A percentile compares a stretch with the other conserved stretches of the same genome.
Evolutionary conservation across 495 filamentous ascomycete species (phyloP).

Genomic region (Neurospora sp.): DNA sequence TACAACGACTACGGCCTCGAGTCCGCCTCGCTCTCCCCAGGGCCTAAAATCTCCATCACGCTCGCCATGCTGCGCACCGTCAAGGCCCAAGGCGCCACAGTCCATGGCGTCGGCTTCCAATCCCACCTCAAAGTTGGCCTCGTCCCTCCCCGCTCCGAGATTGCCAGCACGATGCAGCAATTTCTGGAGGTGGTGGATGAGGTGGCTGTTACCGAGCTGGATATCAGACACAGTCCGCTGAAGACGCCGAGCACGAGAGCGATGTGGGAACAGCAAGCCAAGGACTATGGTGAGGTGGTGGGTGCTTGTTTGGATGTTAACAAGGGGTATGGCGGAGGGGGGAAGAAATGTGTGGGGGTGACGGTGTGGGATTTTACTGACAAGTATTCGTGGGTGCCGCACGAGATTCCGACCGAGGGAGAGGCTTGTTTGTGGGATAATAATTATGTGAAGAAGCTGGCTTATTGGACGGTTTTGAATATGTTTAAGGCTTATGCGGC

Average conservation of each 20-base stretch:
- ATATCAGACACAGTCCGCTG: conserved; percentile 38
- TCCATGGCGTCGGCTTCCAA: conserved; percentile 49
- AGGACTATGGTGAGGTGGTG: conserved; percentile 41
- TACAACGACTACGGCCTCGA: conserved; percentile 60
- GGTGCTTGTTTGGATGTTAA: conserved; percentile 36
- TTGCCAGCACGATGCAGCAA: conserved; percentile 25
- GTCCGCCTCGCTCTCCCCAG: conserved; percentile 23
- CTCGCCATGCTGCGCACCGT: conserved; percentile 34
- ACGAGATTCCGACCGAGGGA: conserved; percentile 39
- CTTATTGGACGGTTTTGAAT: conserved; percentile 27
- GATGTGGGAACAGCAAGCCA: conserved; percentile 37
- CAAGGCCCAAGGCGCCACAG: conserved; percentile 31
- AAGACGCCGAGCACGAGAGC: conserved; percentile 18
- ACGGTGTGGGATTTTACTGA: conserved; percentile 54
- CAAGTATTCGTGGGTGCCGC: conserved; percentile 41
- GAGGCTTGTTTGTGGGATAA: conserved; percentile 42
- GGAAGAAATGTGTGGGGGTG: conserved; percentile 43
- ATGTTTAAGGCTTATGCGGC: conserved; percentile 13
- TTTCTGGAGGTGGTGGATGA: conserved; percentile 39
- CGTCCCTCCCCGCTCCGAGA: conserved; percentile 28
- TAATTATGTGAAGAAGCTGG: conserved; percentile 40
- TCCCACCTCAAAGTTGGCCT: conserved; percentile 44
- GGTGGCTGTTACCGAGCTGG: conserved; percentile 48
- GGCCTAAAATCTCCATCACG: conserved; percentile 34
- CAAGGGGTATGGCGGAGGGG: conserved; percentile 1